Conservation (phyloP, 148 eudicot species). For the Linanthus parryae region DNA sequence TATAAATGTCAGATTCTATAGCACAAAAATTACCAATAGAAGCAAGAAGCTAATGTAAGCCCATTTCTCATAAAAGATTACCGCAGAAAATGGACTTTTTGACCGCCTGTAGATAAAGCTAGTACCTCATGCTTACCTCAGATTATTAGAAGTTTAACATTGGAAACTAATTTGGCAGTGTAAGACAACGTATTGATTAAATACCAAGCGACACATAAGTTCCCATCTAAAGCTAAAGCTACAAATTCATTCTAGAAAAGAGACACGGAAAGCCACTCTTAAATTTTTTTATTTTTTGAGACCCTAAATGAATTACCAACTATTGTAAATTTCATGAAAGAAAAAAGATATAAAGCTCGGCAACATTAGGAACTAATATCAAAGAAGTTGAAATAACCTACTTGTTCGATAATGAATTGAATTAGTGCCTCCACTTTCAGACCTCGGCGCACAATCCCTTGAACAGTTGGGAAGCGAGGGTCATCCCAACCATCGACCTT, state of each 20-base stretch:
- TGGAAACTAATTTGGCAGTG: too few relatives aligned
- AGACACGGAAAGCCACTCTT: not conserved
- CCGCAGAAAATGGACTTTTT: too few relatives aligned
- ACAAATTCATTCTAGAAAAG: not conserved
- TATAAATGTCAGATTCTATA: not conserved
- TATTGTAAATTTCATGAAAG: not conserved
- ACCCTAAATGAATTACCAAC: not conserved
- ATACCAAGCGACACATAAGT: not conserved
- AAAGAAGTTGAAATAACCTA: conserved; percentile 14
- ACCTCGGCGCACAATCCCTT: conserved; percentile 96
- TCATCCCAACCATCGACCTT: conserved; percentile 99
- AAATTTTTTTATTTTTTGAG: not conserved
- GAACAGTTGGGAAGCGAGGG: conserved; percentile 96
- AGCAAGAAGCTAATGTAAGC: not conserved
- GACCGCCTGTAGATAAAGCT: too few relatives aligned
- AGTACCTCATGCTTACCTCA: too few relatives aligned
- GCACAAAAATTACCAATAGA: not conserved
- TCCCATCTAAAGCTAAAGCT: not conserved
- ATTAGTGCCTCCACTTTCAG: conserved; percentile 81
- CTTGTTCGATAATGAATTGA: conserved; percentile 96
- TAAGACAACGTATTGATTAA: too few relatives aligned
- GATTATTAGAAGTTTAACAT: too few relatives aligned
- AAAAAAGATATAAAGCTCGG: not conserved
- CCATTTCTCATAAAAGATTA: conserved; percentile 3
- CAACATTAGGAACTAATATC: not conserved